Conservation (phyloP, 2,329 filamentous ascomycete genomes). For the Hirsutella minnesotensis region DNA sequence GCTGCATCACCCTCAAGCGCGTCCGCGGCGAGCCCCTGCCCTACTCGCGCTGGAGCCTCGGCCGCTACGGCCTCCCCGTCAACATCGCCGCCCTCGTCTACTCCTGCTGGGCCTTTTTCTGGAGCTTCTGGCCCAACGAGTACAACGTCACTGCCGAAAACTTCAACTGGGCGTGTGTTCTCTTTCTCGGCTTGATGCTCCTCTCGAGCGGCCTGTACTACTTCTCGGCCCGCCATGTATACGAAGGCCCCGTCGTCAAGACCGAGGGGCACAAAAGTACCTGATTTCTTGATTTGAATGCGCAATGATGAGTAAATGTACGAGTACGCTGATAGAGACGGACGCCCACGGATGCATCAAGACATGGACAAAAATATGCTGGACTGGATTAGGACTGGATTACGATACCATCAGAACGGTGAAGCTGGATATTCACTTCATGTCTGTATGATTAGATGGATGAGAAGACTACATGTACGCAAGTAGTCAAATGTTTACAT, state of each 20-base stretch:
- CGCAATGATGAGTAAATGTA: background rate
- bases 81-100: conserved; percentile 19
- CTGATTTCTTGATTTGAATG: background rate
- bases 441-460: no score
- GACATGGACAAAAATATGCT: no score
- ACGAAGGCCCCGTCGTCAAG: conserved; percentile 5
- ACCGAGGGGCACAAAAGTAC: conserved; percentile 5
- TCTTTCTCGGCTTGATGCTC: conserved; percentile 5
- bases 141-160: conserved; percentile 2
- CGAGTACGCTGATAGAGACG: no score
- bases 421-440: no score
- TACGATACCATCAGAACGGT: no score
- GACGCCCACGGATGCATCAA: no score
- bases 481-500: no score
- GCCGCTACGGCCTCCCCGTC: conserved; percentile 22
- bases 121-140: conserved; percentile 8
- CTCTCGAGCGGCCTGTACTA: conserved; percentile 3
- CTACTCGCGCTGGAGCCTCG: conserved; percentile 23
- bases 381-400: no score
- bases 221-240: conserved; percentile 3
- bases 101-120: conserved; percentile 10
- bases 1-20: conserved; percentile 20
- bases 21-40: conserved; percentile 20
- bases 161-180: conserved; percentile 6
- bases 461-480: no score